Evolutionary conservation across 345 rosid genomes (phyloP), one percentile per base, ranked within the genome.

Genomic region (Erucastrum elatum): DNA sequence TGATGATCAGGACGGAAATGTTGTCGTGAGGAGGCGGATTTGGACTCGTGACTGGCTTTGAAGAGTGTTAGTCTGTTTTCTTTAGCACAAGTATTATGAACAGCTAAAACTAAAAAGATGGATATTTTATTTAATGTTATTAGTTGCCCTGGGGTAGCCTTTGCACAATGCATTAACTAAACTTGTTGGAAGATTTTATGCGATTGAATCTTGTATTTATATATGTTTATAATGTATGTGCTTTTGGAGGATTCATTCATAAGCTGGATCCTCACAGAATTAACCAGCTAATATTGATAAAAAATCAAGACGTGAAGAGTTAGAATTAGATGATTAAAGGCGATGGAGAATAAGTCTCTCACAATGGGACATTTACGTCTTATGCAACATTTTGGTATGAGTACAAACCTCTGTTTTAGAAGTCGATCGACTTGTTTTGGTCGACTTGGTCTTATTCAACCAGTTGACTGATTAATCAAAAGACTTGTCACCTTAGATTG

Each of bases 1-100:
- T 51, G 46, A 58, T 79, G 35, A 62, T 55, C 71, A 80, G 82
- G 82, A 27, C 75, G 11, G 75, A 80, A 11, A 62, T 69, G 75
- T 2, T 80, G 65, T 62, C 66, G 10, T 80, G 75, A 80, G 70
- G 6, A 30, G 63, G 44, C 17, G 26, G 64, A 3, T 60, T 61
- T 3, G 30, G 73, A 49, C 6, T 49, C 6, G 17, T n/a, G 26
- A 17, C 51, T 68, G 65, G 58, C 15, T 12, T 34, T 73, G 65
- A 60, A 68, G 78, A 73, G 67, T 73, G 82, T 72, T 71, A 41
- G 74, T 60, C 66, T 72, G 77, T 72, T 46, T 31, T 26, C 68
- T 6, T 65, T 65, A 41, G 72, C 72, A 78, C 12, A 65, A 78
- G 67, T 65, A 5, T 41, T 66, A 60, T 49, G 17, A 49, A 58